Percentiles rank a stretch among this genome's conserved stretches.
These are phyloP conservation scores for Albifimbria verrucaria DNA, from an alignment of 2,329 filamentous ascomycete species.

Conservation along the genomic window DNA sequence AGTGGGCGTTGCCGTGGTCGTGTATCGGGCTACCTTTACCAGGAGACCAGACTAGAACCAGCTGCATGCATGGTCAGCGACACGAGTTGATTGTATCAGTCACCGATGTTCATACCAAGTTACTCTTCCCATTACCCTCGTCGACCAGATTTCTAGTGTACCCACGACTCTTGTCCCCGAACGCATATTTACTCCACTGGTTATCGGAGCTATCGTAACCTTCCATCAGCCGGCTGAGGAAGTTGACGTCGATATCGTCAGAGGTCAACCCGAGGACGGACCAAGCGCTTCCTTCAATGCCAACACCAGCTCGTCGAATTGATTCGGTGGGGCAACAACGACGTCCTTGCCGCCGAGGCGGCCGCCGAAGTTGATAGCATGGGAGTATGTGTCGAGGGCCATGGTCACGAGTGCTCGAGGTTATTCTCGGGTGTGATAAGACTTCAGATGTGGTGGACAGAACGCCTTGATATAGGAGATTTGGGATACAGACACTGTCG, in stretches of 20 bases:
- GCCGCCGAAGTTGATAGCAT: not conserved
- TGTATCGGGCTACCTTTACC: slow-evolving; percentile 82
- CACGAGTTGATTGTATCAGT: slow-evolving; percentile 48
- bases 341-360: slow-evolving; percentile 10
- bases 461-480: not conserved
- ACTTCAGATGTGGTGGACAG: not conserved
- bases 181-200: slow-evolving; percentile 74
- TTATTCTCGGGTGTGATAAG: not conserved
- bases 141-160: slow-evolving; percentile 91
- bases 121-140: slow-evolving; percentile 78
- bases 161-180: slow-evolving; percentile 63
- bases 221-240: slow-evolving; percentile 71
- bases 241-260: slow-evolving; percentile 72
- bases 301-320: slow-evolving; percentile 68
- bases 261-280: slow-evolving; percentile 79
- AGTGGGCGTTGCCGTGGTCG: slow-evolving; percentile 85
- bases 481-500: not conserved
- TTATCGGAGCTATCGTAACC: slow-evolving; percentile 64
- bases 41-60: slow-evolving; percentile 86
- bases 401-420: not conserved
- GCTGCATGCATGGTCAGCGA: slow-evolving; percentile 42
- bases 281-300: slow-evolving; percentile 74
- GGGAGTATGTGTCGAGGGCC: not conserved
- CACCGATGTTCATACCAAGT: slow-evolving; percentile 52
- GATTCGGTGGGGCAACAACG: slow-evolving; percentile 29